phyloP scores from a whole-genome alignment of 2,329 filamentous ascomycete genomes.

The Lecanicillium sp. region DNA sequence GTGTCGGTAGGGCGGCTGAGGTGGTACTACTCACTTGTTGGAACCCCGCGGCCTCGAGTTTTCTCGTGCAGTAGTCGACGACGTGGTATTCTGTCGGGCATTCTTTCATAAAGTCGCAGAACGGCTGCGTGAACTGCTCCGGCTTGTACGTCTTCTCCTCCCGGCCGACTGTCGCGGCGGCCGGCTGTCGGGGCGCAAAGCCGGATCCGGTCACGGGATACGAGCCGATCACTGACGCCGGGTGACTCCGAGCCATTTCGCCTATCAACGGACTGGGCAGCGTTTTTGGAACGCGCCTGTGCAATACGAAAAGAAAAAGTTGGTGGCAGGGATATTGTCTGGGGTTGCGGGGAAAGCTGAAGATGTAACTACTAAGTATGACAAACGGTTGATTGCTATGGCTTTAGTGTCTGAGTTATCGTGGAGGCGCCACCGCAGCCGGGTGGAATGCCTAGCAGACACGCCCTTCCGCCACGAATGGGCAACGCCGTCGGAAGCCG shows the following conservation, averaged over 20 bases:
- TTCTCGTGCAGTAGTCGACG: constrained; percentile 69
- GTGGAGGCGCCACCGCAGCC: constrained; percentile 5
- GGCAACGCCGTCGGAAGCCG: background rate
- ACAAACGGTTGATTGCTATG: too few species aligned
- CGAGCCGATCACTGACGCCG: background rate
- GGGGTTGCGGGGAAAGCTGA: too few species aligned
- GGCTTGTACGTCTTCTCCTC: constrained; percentile 30
- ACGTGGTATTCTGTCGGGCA: constrained; percentile 94
- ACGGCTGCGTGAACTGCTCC: constrained; percentile 72
- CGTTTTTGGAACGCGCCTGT: too few species aligned
- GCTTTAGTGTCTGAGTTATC: too few species aligned
- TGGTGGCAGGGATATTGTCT: too few species aligned
- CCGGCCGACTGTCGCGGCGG: background rate
- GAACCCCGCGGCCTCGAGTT: constrained; percentile 68
- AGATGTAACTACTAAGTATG: too few species aligned
- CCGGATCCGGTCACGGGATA: background rate
- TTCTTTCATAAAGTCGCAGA: constrained; percentile 77
- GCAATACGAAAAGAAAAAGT: too few species aligned
- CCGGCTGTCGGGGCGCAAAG: background rate
- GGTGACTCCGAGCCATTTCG: background rate
- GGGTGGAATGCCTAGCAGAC: background rate
- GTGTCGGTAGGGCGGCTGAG: background rate
- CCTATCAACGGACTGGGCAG: too few species aligned
- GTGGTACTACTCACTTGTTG: constrained; percentile 47
- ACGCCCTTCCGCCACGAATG: background rate